phyloP scores from a whole-genome alignment of 371 early-diverging fungal species.

The Fennellomyces sp. region DNA sequence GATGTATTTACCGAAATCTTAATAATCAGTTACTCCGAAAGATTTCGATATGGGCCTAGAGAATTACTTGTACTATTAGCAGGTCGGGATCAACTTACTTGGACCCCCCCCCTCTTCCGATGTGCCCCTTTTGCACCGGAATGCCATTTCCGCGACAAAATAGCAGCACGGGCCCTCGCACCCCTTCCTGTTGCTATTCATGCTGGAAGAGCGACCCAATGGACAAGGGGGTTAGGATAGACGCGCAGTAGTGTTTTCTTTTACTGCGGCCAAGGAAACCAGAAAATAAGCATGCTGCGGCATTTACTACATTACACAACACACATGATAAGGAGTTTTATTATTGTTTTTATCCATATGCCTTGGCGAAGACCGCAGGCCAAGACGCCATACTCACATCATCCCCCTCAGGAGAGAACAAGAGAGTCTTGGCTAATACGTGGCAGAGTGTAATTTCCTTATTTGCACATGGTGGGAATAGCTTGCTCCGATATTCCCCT shows the following conservation, averaged over 20 bases:
- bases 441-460: not conserved
- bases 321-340: no score
- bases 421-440: not conserved
- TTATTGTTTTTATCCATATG: conserved; percentile 6
- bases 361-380: not conserved
- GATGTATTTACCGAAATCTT: not conserved
- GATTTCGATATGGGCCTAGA: not conserved
- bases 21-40: not conserved
- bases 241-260: no score
- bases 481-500: not conserved
- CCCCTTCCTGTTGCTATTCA: not conserved
- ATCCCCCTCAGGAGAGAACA: not conserved
- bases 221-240: no score
- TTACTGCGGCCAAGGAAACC: not conserved
- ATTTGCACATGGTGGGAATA: not conserved
- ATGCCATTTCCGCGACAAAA: no score
- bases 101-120: not conserved
- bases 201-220: no score
- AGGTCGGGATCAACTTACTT: not conserved
- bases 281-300: not conserved
- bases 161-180: no score
- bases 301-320: no score
- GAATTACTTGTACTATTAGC: no score
- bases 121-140: not conserved
- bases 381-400: no score